Evolutionary conservation across 2,329 filamentous ascomycete species (phyloP).

Genomic region (Incumbomyces lentus): DNA sequence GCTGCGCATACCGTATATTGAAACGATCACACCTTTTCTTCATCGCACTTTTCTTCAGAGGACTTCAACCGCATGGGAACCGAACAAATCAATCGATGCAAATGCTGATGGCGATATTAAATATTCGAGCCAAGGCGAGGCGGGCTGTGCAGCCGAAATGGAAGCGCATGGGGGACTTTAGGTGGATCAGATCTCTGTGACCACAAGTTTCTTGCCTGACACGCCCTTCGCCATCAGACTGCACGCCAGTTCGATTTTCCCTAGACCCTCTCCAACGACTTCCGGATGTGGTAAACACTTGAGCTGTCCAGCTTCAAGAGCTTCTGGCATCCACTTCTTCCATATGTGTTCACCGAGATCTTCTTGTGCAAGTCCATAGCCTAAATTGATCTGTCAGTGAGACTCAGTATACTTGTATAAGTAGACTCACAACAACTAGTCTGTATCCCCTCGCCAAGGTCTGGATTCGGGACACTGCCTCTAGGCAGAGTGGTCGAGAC

Average conservation of each 20-base stretch:
- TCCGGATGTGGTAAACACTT: slow-evolving; percentile 3
- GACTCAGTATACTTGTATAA: neutral
- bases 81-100: no score
- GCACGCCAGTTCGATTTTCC: neutral
- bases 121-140: no score
- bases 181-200: neutral
- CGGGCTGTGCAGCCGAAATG: no score
- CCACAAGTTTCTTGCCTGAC: slow-evolving; percentile 2
- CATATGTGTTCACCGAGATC: slow-evolving; percentile 2
- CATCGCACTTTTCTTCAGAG: no score
- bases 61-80: no score
- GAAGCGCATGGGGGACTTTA: no score
- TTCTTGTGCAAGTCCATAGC: neutral
- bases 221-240: neutral
- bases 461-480: neutral
- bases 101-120: no score
- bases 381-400: neutral
- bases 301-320: slow-evolving; percentile 2
- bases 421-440: slow-evolving; percentile 1
- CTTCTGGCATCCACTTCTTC: slow-evolving; percentile 1
- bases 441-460: slow-evolving; percentile 1
- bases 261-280: slow-evolving; percentile 3
- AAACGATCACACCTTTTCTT: no score
- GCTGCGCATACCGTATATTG: no score
- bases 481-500: slow-evolving; percentile 2